Evolutionary conservation across 352 stramenopile genomes (phyloP).

Genomic region (Pythium rishiriense): DNA sequence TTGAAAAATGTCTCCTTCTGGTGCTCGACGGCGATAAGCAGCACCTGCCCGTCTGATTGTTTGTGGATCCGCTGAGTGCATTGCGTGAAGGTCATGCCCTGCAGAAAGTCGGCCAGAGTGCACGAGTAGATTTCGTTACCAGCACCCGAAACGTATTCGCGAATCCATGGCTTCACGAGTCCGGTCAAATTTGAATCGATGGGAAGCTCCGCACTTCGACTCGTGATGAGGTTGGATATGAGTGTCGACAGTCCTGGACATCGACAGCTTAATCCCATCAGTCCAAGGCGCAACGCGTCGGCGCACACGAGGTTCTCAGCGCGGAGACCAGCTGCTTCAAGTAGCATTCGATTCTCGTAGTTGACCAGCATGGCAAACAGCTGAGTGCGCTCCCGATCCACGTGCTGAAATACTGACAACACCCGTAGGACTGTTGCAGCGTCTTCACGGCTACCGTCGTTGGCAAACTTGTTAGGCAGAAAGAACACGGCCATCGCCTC

Average conservation of each 20-base stretch:
- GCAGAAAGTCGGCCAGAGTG: slow-evolving; percentile 48
- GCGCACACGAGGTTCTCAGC: slow-evolving; percentile 78
- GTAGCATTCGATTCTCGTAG: slow-evolving; percentile 73
- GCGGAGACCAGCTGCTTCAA: slow-evolving; percentile 73
- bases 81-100: slow-evolving; percentile 77
- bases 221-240: slow-evolving; percentile 84
- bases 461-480: slow-evolving; percentile 80
- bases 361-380: slow-evolving; percentile 85
- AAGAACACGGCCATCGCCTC: slow-evolving; percentile 84
- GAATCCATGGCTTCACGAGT: slow-evolving; percentile 50
- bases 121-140: slow-evolving; percentile 86
- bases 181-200: slow-evolving; percentile 4
- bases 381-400: slow-evolving; percentile 54
- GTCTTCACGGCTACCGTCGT: slow-evolving; percentile 80
- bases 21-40: slow-evolving; percentile 73
- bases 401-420: slow-evolving; percentile 69
- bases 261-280: slow-evolving; percentile 85
- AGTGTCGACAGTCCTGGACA: slow-evolving; percentile 82
- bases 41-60: slow-evolving; percentile 69
- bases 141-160: slow-evolving; percentile 76
- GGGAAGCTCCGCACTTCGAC: slow-evolving; percentile 51
- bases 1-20: slow-evolving; percentile 75
- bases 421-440: slow-evolving; percentile 80
- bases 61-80: slow-evolving; percentile 65
- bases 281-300: slow-evolving; percentile 74